These are phyloP conservation scores for Claviceps sorghi DNA, from an alignment of 2,329 filamentous ascomycete genomes.

Conservation along the genomic window DNA sequence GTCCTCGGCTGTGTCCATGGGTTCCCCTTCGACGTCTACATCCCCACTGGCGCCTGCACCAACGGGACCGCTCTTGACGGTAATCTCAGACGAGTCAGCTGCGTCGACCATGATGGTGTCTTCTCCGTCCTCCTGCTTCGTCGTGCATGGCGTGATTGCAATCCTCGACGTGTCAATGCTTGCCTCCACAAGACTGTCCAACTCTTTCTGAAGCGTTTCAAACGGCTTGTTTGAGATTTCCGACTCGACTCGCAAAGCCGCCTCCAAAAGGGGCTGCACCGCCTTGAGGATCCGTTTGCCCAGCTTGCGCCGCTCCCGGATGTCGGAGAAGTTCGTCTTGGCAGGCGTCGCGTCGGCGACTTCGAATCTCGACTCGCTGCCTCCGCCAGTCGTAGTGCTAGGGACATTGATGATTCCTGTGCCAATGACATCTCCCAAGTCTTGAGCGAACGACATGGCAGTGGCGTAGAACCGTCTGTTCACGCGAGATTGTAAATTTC, in stretches of 20 bases:
- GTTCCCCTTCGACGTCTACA: constrained; percentile 16
- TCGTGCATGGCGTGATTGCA: constrained; percentile 22
- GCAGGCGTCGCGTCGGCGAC: constrained; percentile 31
- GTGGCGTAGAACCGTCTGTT: constrained; percentile 43
- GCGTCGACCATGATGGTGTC: constrained; percentile 39
- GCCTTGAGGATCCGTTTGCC: constrained; percentile 80
- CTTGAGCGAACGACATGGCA: constrained; percentile 40
- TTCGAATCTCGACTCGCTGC: constrained; percentile 16
- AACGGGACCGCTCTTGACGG: constrained; percentile 21
- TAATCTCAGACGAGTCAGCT: constrained; percentile 30
- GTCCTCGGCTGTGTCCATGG: constrained; percentile 23
- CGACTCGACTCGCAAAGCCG: constrained; percentile 65
- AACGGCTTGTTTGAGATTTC: constrained; percentile 58
- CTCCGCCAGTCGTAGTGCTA: not conserved
- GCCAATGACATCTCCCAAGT: constrained; percentile 40
- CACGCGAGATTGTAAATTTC: constrained; percentile 35
- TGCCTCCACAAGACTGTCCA: constrained; percentile 58
- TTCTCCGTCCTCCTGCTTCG: constrained; percentile 23
- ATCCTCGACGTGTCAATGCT: constrained; percentile 43
- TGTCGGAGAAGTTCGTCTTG: constrained; percentile 46
- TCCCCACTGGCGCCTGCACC: constrained; percentile 9
- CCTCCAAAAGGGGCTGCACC: constrained; percentile 63
- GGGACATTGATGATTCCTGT: constrained; percentile 29
- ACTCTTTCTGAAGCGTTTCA: constrained; percentile 55
- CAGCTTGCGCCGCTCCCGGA: constrained; percentile 69